Evolutionary conservation across 2,329 filamentous ascomycete species (phyloP), one percentile per base, ranked within the genome.

Genomic region (Hypoxylon sp.): DNA sequence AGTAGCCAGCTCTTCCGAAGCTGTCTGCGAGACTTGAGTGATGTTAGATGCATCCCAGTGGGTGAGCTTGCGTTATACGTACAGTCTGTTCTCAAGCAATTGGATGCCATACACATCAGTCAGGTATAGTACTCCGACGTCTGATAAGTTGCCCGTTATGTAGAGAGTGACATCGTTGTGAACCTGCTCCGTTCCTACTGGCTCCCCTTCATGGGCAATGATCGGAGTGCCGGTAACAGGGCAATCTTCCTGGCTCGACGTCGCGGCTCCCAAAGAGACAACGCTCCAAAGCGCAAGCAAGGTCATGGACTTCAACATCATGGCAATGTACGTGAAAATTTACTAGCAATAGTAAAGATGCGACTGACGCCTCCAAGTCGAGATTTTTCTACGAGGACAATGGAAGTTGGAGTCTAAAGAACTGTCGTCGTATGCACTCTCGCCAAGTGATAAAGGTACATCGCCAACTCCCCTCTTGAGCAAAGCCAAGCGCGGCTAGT

Each of bases 1-100:
- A 52, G 43, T 64, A 70, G 2, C 69, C 69, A 4, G 69, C 69
- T n/a, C 68, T 63, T n/a, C 68, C 68, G 47, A 71, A 71, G 38
- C 67, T 69, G 37, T 71, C 69, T 7, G 69, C 68, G 4, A 71
- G 63, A 2, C 66, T 67, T 41, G 32, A 26, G 41, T 34, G 8
- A 26, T 44, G 40, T 59, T 13, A 59, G 41, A 13, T 40, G 15
- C 37, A 21, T 12, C 5, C 8, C 5, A 9, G n/a, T 26, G 20
- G 19, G 23, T 9, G 8, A n/a, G 15, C 7, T n/a, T 5, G 13
- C 11, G n/a, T 20, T 2, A 30, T 30, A 57, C 45, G 26, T 25
- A 67, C 65, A 69, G 57, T 32, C 57, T 62, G 55, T 70, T 69
- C 37, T 69, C 51, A 8, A 58, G 45, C 36, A 69, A 57, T 38